phyloP scores from a whole-genome alignment of 331 rosid species.

The Prunus yedoensis region DNA sequence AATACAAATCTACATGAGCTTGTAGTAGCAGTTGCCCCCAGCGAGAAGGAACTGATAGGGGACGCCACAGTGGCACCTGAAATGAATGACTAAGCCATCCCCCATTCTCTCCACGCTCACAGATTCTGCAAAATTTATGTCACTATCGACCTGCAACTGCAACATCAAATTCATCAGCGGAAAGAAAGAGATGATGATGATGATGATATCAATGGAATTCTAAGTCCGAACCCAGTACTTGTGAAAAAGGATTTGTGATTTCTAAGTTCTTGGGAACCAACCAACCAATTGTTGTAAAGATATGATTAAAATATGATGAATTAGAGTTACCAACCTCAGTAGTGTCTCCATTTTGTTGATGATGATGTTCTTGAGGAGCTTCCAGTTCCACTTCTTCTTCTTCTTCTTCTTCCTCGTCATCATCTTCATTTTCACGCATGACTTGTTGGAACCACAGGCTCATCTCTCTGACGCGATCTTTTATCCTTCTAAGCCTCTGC shows the following conservation, averaged over 20 bases:
- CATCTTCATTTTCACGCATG: constrained; percentile 27
- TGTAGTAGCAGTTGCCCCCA: too few relatives aligned
- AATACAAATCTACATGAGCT: too few relatives aligned
- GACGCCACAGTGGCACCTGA: constrained; percentile 60
- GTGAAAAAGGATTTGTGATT: too few relatives aligned
- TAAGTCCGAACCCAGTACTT: too few relatives aligned
- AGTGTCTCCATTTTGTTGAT: neutral
- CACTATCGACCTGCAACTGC: constrained; percentile 29
- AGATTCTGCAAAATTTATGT: constrained; percentile 42
- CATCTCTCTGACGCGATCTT: constrained; percentile 52
- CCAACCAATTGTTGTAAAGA: too few relatives aligned
- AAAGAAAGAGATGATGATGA: too few relatives aligned
- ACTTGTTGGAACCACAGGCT: constrained; percentile 51
- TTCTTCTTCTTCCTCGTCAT: neutral
- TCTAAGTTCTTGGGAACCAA: too few relatives aligned
- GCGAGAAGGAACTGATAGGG: constrained; percentile 52
- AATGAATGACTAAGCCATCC: constrained; percentile 39
- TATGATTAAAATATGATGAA: too few relatives aligned
- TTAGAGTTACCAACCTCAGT: too few relatives aligned
- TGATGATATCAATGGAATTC: too few relatives aligned
- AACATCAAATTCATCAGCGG: too few relatives aligned
- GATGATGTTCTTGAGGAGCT: neutral
- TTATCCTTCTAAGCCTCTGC: constrained; percentile 56
- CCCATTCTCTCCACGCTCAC: constrained; percentile 56
- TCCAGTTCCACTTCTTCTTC: neutral